Evolutionary conservation across 805 yeast genomes (phyloP), one percentile per base, ranked within the genome.

Genomic region (Suhomyces sp.): DNA sequence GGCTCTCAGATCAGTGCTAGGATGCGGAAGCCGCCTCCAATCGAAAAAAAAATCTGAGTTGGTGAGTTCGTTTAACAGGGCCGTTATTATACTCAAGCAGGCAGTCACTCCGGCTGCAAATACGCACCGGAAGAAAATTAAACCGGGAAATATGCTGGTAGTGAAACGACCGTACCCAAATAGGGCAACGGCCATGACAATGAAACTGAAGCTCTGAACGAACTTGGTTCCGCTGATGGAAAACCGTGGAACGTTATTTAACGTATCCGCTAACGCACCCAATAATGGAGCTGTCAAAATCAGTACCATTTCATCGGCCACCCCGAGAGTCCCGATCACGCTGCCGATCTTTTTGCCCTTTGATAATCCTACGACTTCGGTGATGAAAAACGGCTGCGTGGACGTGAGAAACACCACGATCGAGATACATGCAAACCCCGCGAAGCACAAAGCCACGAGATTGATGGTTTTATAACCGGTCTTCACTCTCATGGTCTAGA

Each of bases 101-200:
- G 73, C 70, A 2, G 80, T 68, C 8, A 84, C 84, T 2, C 91
- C 92, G 9, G 79, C 53, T 2, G 91, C 83, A 63, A 86, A 86
- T 1, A 84, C 39, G 43, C 78, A 59, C 53, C 93, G 72, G 57
- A 78, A 69, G 6, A 84, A 25, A 37, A 81, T 66, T 58, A 84
- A 68, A 24, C 53, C 76, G 2, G 87, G 86, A 35, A 76, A 76
- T 2, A 81, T 75, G 8, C 47, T 49, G 10, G 40, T 29, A 27
- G 77, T 67, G 7, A 61, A 58, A 15, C 47, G 44, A 1, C 85
- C 84, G 58, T 80, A 84, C 0, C 83, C 69, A 39, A 75, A 55
- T 19, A 85, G 63, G 29, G 83, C 69, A 3, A 73, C 15, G 6
- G 83, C 83, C 31, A 80, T 60, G 10, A 78, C 56, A n/a, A 72